Evolutionary conservation across 805 yeast genomes (phyloP).

Genomic region (Kuraishia cidri): DNA sequence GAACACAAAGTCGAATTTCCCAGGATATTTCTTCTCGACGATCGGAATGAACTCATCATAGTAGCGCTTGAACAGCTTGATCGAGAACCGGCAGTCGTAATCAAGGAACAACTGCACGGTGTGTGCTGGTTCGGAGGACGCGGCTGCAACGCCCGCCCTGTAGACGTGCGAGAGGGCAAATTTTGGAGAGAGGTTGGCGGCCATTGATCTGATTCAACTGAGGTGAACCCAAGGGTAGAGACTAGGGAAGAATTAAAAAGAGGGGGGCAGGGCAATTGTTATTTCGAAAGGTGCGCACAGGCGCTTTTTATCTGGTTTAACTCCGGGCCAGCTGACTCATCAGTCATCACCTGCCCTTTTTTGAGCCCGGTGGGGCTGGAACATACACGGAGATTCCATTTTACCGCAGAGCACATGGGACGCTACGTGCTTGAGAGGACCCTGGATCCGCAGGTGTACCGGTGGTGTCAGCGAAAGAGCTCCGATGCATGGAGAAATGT

Average conservation of each 20-base stretch:
- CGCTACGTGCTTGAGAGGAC: no score
- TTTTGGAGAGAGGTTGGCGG: constrained; percentile 4
- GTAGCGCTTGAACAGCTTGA: constrained; percentile 51
- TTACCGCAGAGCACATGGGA: no score
- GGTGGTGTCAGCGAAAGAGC: constrained; percentile 13
- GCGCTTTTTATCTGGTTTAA: no score
- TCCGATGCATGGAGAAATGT: constrained; percentile 16
- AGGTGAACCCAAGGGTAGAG: no score
- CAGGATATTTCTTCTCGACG: constrained; percentile 33
- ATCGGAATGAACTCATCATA: constrained; percentile 43
- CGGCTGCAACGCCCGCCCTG: constrained; percentile 5
- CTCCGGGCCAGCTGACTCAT: no score
- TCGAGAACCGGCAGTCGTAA: constrained; percentile 72
- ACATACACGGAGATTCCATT: no score
- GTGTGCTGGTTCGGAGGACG: constrained; percentile 10
- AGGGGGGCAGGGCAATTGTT: no score
- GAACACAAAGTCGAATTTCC: constrained; percentile 50
- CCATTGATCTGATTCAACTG: no score
- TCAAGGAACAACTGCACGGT: constrained; percentile 61
- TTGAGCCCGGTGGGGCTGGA: no score
- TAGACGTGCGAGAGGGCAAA: constrained; percentile 6
- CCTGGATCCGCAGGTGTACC: constrained; percentile 7
- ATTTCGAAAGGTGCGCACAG: no score
- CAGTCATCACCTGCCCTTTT: no score
- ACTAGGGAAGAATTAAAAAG: no score